These are phyloP conservation scores for Passalora sequoiae DNA, from an alignment of 2,329 filamentous ascomycete genomes.

Conservation along the genomic window DNA sequence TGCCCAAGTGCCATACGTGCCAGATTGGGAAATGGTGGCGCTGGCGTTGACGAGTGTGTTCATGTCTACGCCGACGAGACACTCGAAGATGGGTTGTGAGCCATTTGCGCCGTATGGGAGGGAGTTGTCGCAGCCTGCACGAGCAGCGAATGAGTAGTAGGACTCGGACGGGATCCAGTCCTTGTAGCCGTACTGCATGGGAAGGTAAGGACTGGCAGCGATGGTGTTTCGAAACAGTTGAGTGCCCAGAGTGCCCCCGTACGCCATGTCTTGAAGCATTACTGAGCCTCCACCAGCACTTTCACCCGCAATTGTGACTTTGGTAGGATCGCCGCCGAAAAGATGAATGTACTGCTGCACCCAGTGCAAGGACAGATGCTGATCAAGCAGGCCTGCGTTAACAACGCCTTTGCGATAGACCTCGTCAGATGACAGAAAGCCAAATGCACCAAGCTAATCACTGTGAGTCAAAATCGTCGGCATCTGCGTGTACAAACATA, in stretches of 20 bases:
- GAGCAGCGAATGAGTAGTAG: slow-evolving; percentile 43
- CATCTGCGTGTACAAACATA: neutral
- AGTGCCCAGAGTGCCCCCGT: slow-evolving; percentile 25
- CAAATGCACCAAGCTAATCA: slow-evolving; percentile 41
- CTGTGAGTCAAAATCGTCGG: neutral
- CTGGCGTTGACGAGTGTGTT: slow-evolving; percentile 5
- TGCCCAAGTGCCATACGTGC: slow-evolving; percentile 37
- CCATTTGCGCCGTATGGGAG: slow-evolving; percentile 31
- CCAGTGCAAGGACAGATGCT: slow-evolving; percentile 50
- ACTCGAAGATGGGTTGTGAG: slow-evolving; percentile 39
- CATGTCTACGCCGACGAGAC: slow-evolving; percentile 37
- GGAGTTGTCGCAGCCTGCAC: slow-evolving; percentile 37
- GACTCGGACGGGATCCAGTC: slow-evolving; percentile 42
- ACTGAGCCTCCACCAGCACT: slow-evolving; percentile 39
- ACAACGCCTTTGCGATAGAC: slow-evolving; percentile 35
- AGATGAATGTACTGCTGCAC: slow-evolving; percentile 44
- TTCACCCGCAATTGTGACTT: slow-evolving; percentile 42
- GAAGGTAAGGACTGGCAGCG: slow-evolving; percentile 47
- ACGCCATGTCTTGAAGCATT: slow-evolving; percentile 35
- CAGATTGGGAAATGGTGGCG: slow-evolving; percentile 19
- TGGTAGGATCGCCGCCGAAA: slow-evolving; percentile 45
- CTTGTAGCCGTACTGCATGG: slow-evolving; percentile 50
- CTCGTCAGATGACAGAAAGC: slow-evolving; percentile 40
- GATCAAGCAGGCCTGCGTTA: slow-evolving; percentile 44
- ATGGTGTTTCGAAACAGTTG: slow-evolving; percentile 31